Evolutionary conservation across 176 grass and related monocot genomes (phyloP), one percentile per base, ranked within the genome.

Genomic region (Microstegium vimineum): DNA sequence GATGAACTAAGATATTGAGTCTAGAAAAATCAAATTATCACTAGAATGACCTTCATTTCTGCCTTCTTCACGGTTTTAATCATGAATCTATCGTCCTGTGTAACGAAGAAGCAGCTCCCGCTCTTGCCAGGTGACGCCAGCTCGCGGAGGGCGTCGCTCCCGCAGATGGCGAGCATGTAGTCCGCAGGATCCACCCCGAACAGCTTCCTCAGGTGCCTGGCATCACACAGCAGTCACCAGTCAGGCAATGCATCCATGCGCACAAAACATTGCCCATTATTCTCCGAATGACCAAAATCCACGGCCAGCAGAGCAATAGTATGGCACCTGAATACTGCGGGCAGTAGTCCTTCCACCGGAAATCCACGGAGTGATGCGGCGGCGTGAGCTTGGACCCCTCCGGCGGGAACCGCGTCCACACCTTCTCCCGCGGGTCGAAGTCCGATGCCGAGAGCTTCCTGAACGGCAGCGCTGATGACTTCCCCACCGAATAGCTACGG

Each of bases 121-220:
- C 94, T 94, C 81, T 97, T 97, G 16, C 94, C 94, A 23, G 90
- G 94, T 3, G 94, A 97, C 1, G 91, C 92, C 33, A 97, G 82
- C 79, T 91, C 89, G 75, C 86, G 85, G 62, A 97, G 82, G 18
- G 80, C 85, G 85, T 89, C 86, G 84, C 65, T 86, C 31, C 94
- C 94, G 60, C 94, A 97, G 72, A 97, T 91, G n/a, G 94, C 88
- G 20, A 97, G 80, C 94, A 97, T 91, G 84, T 97, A 97, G 74
- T 97, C 94, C 42, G 90, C 94, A 32, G 91, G 89, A 87, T 97
- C 94, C 65, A 94, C 89, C 7, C 76, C 82, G 62, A 97, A 97
- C 74, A 93, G 78, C 78, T 82, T 93, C 70, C 94, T 89, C 63
- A 97, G 78, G 71, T 91, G 86, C 60, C 94, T 97, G 86, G 43